Base-by-base conservation (phyloP, 2,329 filamentous ascomycete species). In the Stagonosporopsis vannaccii region DNA sequence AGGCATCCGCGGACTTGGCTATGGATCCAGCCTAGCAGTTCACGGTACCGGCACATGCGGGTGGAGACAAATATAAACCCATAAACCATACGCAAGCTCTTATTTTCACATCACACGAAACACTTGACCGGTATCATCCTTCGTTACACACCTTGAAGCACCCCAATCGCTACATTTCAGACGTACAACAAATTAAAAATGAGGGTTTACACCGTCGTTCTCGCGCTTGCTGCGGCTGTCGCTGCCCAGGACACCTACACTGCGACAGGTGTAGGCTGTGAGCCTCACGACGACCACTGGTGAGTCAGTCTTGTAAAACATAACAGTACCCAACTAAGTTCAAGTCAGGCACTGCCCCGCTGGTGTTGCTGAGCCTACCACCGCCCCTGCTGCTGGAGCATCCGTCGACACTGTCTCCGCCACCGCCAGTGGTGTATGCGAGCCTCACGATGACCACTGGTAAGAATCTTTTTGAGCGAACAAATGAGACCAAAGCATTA, bases 401-500 rank as follows among this genome's bases (percentile, higher is more conserved):
- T 46, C 58, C 13, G 49, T 44, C n/a, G 56, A 62, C 39, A 51
- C 50, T 43, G 49, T 56, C 41, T 58, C 50, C 28, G 57, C 61
- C n/a, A 62, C 61, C n/a, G 55, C 43, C 12, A 63, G 59, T 36
- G 56, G 53, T 8, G 47, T 58, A 3, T 69, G 67, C 46, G 64
- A 65, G 47, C 67, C 67, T 25, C 67, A 69, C 26, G 58, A 56
- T 33, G 64, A 68, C 46, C 67, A 69, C 56, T 69, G 67, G 66
- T 68, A 58, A 51, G 40, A 20, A 3, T 15, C n/a, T 2, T 17
- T 17, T 1, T 1, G 7, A 1, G 6, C 2, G n/a, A 6, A 1
- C 4, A 8, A 13, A 19, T 1, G 3, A 6, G 2, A 5, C 7
- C 15, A 30, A 15, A 17, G 2, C 17, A n/a, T 23, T 57, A 19